Percentiles rank a stretch among this genome's conserved stretches.
Conservation (phyloP, 257 asterid species). For the Handroanthus guayacan region DNA sequence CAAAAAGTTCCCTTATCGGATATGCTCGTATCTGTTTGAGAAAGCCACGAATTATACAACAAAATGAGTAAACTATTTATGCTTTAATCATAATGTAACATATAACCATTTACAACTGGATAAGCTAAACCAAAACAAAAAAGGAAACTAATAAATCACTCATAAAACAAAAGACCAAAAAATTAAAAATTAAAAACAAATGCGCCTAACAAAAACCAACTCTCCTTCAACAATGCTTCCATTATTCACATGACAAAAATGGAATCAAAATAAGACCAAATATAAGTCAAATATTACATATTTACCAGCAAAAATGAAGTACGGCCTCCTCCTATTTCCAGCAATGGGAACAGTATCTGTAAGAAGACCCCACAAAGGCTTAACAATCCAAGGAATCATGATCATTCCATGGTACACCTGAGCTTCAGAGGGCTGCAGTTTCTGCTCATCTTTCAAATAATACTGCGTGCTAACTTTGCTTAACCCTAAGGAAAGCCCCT, state of each 20-base stretch:
- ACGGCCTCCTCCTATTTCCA: slow-evolving; percentile 84
- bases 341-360: slow-evolving; percentile 84
- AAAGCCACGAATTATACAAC: neutral
- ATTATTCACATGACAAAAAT: neutral
- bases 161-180: neutral
- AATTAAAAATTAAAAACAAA: neutral
- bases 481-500: slow-evolving; percentile 79
- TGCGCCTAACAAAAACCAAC: neutral
- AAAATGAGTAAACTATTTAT: neutral
- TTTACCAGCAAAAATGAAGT: slow-evolving; percentile 80
- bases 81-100: neutral
- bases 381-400: slow-evolving; percentile 84
- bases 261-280: slow-evolving; percentile 20
- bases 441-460: slow-evolving; percentile 92
- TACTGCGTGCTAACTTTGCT: slow-evolving; percentile 74
- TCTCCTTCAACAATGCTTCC: slow-evolving; percentile 3
- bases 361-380: slow-evolving; percentile 90
- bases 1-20: neutral
- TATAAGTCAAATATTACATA: neutral
- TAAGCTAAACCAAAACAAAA: neutral
- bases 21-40: too few species aligned
- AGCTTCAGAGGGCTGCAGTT: slow-evolving; percentile 89
- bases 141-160: neutral
- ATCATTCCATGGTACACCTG: slow-evolving; percentile 81
- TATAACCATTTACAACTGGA: neutral